Conservation (phyloP, 108 stramenopile species). For the Pseudonitzschia delicatissima region DNA sequence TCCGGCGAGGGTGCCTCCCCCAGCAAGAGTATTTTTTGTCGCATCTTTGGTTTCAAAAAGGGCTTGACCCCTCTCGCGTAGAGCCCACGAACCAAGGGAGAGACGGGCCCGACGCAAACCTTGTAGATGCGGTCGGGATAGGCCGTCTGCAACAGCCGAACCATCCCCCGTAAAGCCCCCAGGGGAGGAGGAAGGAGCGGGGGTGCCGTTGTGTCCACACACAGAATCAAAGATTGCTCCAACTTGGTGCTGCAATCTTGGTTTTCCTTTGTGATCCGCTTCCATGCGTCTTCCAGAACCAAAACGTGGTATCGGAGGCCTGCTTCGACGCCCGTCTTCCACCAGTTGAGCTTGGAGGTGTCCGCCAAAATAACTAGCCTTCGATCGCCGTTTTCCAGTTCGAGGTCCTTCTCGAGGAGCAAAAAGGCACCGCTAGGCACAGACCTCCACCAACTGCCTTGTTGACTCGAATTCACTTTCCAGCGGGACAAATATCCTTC, state of each 20-base stretch:
- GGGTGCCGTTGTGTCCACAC: not conserved
- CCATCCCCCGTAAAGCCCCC: constrained; percentile 5
- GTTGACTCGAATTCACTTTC: not conserved
- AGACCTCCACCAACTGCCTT: not conserved
- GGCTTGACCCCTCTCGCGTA: not conserved
- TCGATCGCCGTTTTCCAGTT: not conserved
- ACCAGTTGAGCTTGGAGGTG: constrained; percentile 6
- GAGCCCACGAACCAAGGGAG: not conserved
- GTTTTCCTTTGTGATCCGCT: not conserved
- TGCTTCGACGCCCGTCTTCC: constrained; percentile 2
- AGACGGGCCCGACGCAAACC: not conserved
- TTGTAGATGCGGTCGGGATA: constrained; percentile 1
- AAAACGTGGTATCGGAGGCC: not conserved
- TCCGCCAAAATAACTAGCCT: constrained; percentile 1
- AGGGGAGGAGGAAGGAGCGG: not conserved
- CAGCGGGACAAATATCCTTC: not conserved
- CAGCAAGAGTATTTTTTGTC: constrained; percentile 1
- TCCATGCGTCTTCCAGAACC: not conserved
- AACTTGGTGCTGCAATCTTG: not conserved
- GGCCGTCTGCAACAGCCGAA: not conserved
- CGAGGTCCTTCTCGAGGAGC: not conserved
- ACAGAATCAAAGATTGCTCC: not conserved
- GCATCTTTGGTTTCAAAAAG: not conserved
- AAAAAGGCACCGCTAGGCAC: constrained; percentile 4
- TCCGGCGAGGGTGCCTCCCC: not conserved